Percentiles rank a stretch among this genome's conserved stretches.
These are phyloP conservation scores for Neofusicoccum umdonicola DNA, from an alignment of 2,329 filamentous ascomycete species.

Conservation along the genomic window DNA sequence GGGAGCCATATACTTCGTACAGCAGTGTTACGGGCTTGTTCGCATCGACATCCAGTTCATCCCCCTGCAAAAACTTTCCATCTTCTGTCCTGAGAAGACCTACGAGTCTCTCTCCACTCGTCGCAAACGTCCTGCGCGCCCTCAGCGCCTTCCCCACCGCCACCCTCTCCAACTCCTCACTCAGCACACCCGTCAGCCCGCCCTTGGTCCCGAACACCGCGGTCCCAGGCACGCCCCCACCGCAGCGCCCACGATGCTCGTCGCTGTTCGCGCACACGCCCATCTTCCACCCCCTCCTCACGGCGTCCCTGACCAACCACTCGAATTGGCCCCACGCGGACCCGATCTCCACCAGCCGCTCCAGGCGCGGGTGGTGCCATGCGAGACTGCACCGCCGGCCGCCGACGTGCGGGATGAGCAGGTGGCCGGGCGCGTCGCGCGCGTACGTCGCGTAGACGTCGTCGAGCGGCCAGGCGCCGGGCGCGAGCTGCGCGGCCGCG, in stretches of 20 bases:
- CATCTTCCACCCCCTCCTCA: constrained; percentile 33
- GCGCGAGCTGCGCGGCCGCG: constrained; percentile 27
- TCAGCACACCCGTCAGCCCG: background rate
- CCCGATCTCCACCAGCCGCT: constrained; percentile 36
- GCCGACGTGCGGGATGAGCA: constrained; percentile 39
- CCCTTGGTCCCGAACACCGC: constrained; percentile 27
- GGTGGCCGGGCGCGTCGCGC: constrained; percentile 29
- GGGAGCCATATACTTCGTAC: background rate
- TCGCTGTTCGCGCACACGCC: constrained; percentile 38
- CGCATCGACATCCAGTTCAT: background rate
- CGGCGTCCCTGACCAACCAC: constrained; percentile 30
- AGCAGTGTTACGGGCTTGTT: background rate
- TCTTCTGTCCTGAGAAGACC: background rate
- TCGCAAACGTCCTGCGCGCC: constrained; percentile 1
- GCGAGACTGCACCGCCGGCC: constrained; percentile 35
- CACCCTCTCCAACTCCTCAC: background rate
- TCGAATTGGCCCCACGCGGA: constrained; percentile 39
- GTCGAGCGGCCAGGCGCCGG: constrained; percentile 38
- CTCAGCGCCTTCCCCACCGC: background rate
- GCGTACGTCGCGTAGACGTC: constrained; percentile 40
- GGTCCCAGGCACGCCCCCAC: constrained; percentile 36
- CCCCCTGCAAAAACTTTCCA: background rate
- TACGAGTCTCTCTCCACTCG: constrained; percentile 4
- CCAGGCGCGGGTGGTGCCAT: constrained; percentile 39
- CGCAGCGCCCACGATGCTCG: constrained; percentile 38